Base-by-base conservation (phyloP, 2,329 filamentous ascomycete genomes). In the Knoxdaviesia capensis region DNA sequence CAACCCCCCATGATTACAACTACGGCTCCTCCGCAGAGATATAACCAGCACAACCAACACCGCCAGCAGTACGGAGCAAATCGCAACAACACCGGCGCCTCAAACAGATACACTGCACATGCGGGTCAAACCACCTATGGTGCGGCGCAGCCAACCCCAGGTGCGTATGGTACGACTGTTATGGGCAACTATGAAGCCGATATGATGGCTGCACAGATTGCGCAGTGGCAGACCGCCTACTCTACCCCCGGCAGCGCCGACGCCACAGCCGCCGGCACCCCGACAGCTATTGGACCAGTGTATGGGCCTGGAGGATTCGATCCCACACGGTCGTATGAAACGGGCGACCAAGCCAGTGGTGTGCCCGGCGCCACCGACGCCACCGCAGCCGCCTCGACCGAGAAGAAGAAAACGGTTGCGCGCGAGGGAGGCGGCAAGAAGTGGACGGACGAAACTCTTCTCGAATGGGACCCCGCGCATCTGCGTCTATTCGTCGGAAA, bases 401-500 rank as follows among this genome's bases (percentile, higher is more conserved):
- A 77, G 46, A 80, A 79, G 54, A 75, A 82, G 52, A 87, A 87
- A 61, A 98, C 90, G 0, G 90, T 98, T 1, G 68, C 85, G 40
- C 80, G 90, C 35, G 72, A 81, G 46, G 90, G 88, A 41, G 90
- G 90, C 47, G 90, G 90, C 43, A 84, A 93, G 63, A 81, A 76
- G 45, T 98, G 90, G 90, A 80, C 81, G 29, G 90, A 98, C 56
- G 70, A 82, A 44, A 73, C 80, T 0, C 72, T 98, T 4, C 71
- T 96, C 2, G 90, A 96, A 57, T 98, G 90, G 90, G 87, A 96
- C 54, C 88, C 88, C 1, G 74, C 81, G 31, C 90, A 98, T 56
- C 82, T 94, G 53, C 84, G 90, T 34, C 74, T 98, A 37, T 96
- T 96, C 58, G 86, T 96, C 10, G 90, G 90, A 48, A 98, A 98